Conservation (phyloP, 2,329 filamentous ascomycete species). For the Paramyrothecium sp. region DNA sequence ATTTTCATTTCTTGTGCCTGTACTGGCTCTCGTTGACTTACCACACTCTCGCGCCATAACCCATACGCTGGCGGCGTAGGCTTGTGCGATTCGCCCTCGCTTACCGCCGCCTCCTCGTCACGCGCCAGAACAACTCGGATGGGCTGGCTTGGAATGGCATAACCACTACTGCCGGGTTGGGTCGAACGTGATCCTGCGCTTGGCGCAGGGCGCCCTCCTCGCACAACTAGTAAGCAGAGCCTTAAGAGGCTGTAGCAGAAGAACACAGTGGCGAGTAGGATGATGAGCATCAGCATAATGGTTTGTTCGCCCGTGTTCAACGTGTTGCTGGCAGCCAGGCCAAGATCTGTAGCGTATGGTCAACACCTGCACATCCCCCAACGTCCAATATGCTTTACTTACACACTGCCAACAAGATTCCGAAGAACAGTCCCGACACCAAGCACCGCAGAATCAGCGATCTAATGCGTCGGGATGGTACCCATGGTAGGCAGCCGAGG, state of each 20-base stretch:
- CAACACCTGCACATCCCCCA: background rate
- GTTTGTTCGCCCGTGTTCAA: slow-evolving; percentile 70
- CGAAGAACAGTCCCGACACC: slow-evolving; percentile 63
- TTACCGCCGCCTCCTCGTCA: slow-evolving; percentile 67
- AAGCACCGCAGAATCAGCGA: slow-evolving; percentile 59
- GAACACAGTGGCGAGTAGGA: slow-evolving; percentile 71
- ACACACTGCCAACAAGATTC: slow-evolving; percentile 64
- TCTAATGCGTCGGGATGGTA: slow-evolving; percentile 53
- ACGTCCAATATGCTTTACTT: slow-evolving; percentile 34
- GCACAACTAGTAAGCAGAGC: slow-evolving; percentile 64
- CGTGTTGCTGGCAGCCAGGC: slow-evolving; percentile 65
- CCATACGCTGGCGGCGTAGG: slow-evolving; percentile 80
- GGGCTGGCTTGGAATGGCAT: slow-evolving; percentile 68
- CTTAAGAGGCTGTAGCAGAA: slow-evolving; percentile 79
- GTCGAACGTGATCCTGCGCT: slow-evolving; percentile 27
- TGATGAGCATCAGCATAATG: slow-evolving; percentile 75
- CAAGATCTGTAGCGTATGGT: slow-evolving; percentile 57
- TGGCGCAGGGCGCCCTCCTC: slow-evolving; percentile 34
- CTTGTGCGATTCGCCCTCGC: slow-evolving; percentile 54
- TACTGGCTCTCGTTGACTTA: slow-evolving; percentile 41
- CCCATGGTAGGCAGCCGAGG: slow-evolving; percentile 53
- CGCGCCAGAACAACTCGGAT: slow-evolving; percentile 74
- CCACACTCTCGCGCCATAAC: slow-evolving; percentile 78
- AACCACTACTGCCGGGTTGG: slow-evolving; percentile 58
- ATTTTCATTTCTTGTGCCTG: background rate